Percentiles rank a stretch among this genome's conserved stretches.
phyloP scores from a whole-genome alignment of 768 basidiomycete species.

The Tylopilus sp. region DNA sequence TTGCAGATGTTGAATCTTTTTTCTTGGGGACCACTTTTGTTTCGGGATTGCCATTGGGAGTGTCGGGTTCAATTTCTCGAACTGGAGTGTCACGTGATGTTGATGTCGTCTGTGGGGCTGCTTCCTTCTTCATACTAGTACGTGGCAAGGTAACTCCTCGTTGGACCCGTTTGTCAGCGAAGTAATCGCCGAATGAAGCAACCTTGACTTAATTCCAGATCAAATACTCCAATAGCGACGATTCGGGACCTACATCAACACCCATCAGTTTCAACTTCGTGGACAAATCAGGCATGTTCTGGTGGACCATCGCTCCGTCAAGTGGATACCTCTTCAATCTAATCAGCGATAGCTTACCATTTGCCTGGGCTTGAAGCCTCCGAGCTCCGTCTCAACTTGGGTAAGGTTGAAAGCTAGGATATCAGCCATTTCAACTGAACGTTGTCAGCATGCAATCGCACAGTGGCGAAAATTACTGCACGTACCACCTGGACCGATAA shows the following conservation, averaged over 20 bases:
- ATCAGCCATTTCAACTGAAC: slow-evolving; percentile 64
- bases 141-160: neutral
- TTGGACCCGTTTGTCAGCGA: slow-evolving; percentile 48
- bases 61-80: slow-evolving; percentile 23
- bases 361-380: slow-evolving; percentile 39
- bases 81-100: neutral
- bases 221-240: neutral
- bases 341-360: slow-evolving; percentile 36
- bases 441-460: neutral
- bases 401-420: slow-evolving; percentile 72
- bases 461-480: neutral
- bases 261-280: slow-evolving; percentile 65
- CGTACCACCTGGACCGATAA: slow-evolving; percentile 66
- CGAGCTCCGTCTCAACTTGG: slow-evolving; percentile 42
- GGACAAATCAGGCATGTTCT: slow-evolving; percentile 62
- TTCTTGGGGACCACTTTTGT: neutral
- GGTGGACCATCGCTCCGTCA: neutral
- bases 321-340: neutral
- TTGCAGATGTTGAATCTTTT: neutral
- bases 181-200: slow-evolving; percentile 72
- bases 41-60: neutral
- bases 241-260: slow-evolving; percentile 40
- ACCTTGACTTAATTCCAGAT: slow-evolving; percentile 32
- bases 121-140: neutral
- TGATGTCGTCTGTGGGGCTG: neutral